These are phyloP conservation scores for Sonneratia caseolaris DNA, from an alignment of 345 rosid genomes.

Conservation along the genomic window DNA sequence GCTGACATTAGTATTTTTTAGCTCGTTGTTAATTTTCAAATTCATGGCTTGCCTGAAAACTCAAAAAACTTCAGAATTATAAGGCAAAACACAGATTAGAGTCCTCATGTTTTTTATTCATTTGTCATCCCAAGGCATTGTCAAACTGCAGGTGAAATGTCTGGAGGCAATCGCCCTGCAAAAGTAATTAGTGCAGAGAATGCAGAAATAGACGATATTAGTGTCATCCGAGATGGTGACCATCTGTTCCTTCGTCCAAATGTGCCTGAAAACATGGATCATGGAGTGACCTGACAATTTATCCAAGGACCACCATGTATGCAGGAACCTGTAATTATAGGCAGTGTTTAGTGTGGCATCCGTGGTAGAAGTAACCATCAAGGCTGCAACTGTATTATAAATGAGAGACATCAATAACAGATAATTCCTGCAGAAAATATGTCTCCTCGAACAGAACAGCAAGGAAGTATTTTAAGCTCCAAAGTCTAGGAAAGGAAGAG, in stretches of 20 bases:
- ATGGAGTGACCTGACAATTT: constrained; percentile 14
- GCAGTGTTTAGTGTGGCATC: constrained; percentile 11
- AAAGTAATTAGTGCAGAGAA: constrained; percentile 51
- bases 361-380: background rate
- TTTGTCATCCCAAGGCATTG: constrained; percentile 25
- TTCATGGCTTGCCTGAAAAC: background rate
- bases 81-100: background rate
- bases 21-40: background rate
- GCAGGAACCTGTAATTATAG: constrained; percentile 19
- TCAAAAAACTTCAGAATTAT: background rate
- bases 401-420: background rate
- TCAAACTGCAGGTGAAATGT: constrained; percentile 73
- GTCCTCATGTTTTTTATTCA: constrained; percentile 3
- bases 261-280: constrained; percentile 19
- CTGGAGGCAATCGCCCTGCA: constrained; percentile 43
- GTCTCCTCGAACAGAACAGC: background rate
- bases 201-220: constrained; percentile 76
- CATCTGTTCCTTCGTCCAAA: constrained; percentile 58
- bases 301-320: constrained; percentile 1
- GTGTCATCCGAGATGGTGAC: constrained; percentile 89
- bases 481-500: too few relatives aligned
- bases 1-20: too few relatives aligned
- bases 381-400: background rate
- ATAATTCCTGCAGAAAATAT: background rate
- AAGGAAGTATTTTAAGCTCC: background rate